Evolutionary conservation across 208 protist genomes (phyloP), one percentile per base, ranked within the genome.

Genomic region (Acanthamoeba healyi): DNA sequence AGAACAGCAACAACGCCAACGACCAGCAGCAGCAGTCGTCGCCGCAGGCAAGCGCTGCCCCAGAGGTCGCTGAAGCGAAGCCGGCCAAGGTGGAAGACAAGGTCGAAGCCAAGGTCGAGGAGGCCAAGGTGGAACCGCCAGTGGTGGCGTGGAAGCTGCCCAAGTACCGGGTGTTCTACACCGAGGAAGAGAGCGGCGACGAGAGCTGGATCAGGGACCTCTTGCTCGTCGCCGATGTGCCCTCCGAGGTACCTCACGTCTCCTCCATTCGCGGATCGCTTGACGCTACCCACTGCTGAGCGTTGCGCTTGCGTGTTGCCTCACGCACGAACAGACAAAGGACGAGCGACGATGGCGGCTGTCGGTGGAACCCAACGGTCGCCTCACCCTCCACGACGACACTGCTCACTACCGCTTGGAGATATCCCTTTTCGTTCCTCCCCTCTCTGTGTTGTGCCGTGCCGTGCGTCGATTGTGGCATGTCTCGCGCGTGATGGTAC

Each of bases 121-220:
- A 79, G 7, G 29, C 34, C 70, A 4, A 19, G 70, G 14, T 24
- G 61, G 14, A 26, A 72, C 26, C 63, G 24, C 29, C 7, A 22
- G 29, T 22, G 63, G 63, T 61, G 5, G 70, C 26, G n/a, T 79
- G 70, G 70, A 79, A 42, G 70, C 70, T 74, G 14, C 86, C 86
- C 63, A 92, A 92, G 56, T 92, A 77, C 40, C 12, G 86, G 38
- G 86, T 92, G 7, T 92, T 92, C 32, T 92, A 74, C 58, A 92
- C 36, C 34, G 86, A 92, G 29, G 40, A 92, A 34, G 86, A 92
- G 44, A 74, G 5, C 49, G 24, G 58, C 15, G 86, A 74, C 38
- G 86, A 92, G 56, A 51, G 86, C 56, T 77, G 38, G 34, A 92
- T 92, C 56, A 92, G 74, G 44, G 86, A 92, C 58, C 54, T 92